These are phyloP conservation scores for Lachancea fermentati DNA, from an alignment of 805 yeast species.

Conservation along the genomic window DNA sequence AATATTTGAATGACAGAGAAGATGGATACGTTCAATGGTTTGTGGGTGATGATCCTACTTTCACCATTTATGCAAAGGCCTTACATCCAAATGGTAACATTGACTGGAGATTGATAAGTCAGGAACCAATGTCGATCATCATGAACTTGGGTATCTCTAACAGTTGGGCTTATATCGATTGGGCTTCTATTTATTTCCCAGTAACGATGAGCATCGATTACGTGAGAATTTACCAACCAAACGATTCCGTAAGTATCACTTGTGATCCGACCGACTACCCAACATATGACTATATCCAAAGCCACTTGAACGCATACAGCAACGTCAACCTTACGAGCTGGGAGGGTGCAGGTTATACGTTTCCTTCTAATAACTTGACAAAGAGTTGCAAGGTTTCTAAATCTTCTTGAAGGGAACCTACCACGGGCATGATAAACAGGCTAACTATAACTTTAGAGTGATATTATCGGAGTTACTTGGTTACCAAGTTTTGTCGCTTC, in stretches of 20 bases:
- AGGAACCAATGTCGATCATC: constrained; percentile 90
- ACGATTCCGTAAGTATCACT: constrained; percentile 50
- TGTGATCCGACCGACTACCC: constrained; percentile 89
- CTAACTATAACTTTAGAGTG: too few relatives aligned
- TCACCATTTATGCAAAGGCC: constrained; percentile 66
- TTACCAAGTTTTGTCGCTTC: neutral
- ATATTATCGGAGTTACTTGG: neutral
- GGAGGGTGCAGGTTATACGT: constrained; percentile 65
- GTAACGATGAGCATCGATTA: constrained; percentile 70
- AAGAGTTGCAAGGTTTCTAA: constrained; percentile 42
- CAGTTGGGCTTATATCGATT: constrained; percentile 91
- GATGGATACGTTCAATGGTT: constrained; percentile 81
- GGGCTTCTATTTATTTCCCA: constrained; percentile 80
- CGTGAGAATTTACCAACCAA: constrained; percentile 89
- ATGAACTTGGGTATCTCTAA: constrained; percentile 86
- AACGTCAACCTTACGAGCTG: constrained; percentile 69
- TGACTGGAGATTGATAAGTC: constrained; percentile 72
- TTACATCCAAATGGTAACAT: constrained; percentile 88
- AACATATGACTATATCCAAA: constrained; percentile 73
- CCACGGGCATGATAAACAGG: neutral
- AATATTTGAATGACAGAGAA: constrained; percentile 64
- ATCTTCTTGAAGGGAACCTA: constrained; percentile 7
- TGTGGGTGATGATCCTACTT: constrained; percentile 75
- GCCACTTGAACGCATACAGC: constrained; percentile 62
- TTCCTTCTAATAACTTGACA: constrained; percentile 58